Base-by-base conservation (phyloP, 306 rosid genomes). In the Glycine latifolia region DNA sequence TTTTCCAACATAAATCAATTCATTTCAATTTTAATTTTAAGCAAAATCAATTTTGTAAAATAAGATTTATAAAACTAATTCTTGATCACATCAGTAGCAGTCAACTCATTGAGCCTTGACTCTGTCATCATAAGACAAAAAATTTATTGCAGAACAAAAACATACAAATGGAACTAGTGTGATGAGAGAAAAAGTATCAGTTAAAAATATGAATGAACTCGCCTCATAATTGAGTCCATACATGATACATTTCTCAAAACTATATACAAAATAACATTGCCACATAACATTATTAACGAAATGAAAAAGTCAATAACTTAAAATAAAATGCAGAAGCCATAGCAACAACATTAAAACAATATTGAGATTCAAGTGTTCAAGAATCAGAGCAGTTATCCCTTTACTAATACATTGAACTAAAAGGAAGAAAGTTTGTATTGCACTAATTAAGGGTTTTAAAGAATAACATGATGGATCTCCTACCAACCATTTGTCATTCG, bases 381-480 rank as follows among this genome's bases (percentile, higher is more conserved):
- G 26, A 55, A 8, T 55, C 59, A 14, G 8, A 5, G 59, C 17
- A 53, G 17, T 13, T n/a, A 53, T 53, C 16, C n/a, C 56, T 53
- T 55, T 15, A 15, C 31, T n/a, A 43, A n/a, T 55, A 53, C 9
- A 55, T 39, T 58, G 37, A 58, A 58, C 10, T 16, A 15, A 56
- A 56, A 56, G 62, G 33, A 56, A 56, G 33, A 56, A 8, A 15
- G 62, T 54, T 55, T 15, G 61, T 55, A 55, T n/a, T 20, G 9
- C 12, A 59, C 3, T 6, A 20, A 61, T 61, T 58, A 15, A 16
- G 20, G n/a, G 5, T 63, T 65, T 65, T 12, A 70, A 73, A 47
- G 70, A 12, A 75, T 60, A 26, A 13, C 37, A 20, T 60, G 79
- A 16, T 17, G 55, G 79, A 15, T 54, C 66, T 54, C 66, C 63